phyloP scores from a whole-genome alignment of 75 land plant species.

The Selaginella tamariscina region DNA sequence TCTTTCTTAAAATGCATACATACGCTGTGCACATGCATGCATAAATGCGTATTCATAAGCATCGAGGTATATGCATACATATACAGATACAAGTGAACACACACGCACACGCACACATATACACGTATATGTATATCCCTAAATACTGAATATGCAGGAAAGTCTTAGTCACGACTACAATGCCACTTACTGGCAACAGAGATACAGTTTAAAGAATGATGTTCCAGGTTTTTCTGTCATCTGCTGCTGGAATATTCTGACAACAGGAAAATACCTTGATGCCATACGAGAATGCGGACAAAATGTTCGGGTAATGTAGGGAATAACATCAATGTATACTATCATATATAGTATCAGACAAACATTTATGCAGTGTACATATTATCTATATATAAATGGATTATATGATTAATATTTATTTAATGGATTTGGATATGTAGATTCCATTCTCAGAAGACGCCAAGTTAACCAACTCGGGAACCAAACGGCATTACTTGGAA shows the following conservation, averaged over 20 bases:
- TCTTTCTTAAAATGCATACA: too few species aligned
- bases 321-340: too few species aligned
- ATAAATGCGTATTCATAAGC: not conserved
- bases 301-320: conserved; percentile 87
- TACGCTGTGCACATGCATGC: too few species aligned
- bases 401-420: not conserved
- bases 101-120: too few species aligned
- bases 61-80: not conserved
- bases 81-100: too few species aligned
- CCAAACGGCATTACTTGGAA: conserved; percentile 72
- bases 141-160: conserved; percentile 38
- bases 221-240: conserved; percentile 76
- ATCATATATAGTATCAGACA: too few species aligned
- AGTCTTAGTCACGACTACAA: conserved; percentile 85
- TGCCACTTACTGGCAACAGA: conserved; percentile 94
- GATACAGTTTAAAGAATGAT: conserved; percentile 88
- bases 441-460: conserved; percentile 59
- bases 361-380: too few species aligned
- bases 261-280: conserved; percentile 93
- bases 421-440: conserved; percentile 22
- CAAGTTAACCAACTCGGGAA: conserved; percentile 45
- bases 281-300: conserved; percentile 98
- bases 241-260: conserved; percentile 67
- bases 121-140: too few species aligned
- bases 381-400: too few species aligned